Evolutionary conservation across 768 basidiomycete species (phyloP).

Genomic region (Pleurotus sapidus): DNA sequence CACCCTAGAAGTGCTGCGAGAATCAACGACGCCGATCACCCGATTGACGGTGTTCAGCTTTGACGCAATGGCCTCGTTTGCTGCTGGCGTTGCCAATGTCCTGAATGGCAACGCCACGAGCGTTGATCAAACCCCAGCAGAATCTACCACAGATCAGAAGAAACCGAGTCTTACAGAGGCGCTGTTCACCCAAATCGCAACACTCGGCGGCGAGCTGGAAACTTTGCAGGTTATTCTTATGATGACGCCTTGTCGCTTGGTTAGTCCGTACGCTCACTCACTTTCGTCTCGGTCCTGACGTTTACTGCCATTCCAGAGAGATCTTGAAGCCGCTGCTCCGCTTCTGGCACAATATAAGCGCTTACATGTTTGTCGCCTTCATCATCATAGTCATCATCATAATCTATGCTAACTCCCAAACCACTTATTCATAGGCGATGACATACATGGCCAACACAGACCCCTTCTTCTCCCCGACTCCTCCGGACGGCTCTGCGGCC

Average conservation of each 20-base stretch:
- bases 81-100: constrained; percentile 37
- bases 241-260: constrained; percentile 44
- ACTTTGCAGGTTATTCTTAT: constrained; percentile 61
- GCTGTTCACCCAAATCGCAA: constrained; percentile 32
- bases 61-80: not conserved
- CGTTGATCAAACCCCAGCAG: constrained; percentile 26
- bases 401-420: not conserved
- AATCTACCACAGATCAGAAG: constrained; percentile 36
- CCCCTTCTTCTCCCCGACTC: not conserved
- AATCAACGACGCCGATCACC: not conserved
- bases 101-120: constrained; percentile 34
- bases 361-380: not conserved
- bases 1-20: not conserved
- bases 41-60: constrained; percentile 6
- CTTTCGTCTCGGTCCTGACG: too few species aligned
- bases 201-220: constrained; percentile 47
- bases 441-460: constrained; percentile 3
- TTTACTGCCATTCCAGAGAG: not conserved
- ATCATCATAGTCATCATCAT: not conserved
- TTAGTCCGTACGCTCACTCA: constrained; percentile 20
- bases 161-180: constrained; percentile 41
- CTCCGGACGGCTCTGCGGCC: not conserved
- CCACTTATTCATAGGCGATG: not conserved
- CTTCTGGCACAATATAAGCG: not conserved
- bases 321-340: not conserved